Conservation (phyloP, 2,329 filamentous ascomycete genomes). For the Colletotrichum trifolii region DNA sequence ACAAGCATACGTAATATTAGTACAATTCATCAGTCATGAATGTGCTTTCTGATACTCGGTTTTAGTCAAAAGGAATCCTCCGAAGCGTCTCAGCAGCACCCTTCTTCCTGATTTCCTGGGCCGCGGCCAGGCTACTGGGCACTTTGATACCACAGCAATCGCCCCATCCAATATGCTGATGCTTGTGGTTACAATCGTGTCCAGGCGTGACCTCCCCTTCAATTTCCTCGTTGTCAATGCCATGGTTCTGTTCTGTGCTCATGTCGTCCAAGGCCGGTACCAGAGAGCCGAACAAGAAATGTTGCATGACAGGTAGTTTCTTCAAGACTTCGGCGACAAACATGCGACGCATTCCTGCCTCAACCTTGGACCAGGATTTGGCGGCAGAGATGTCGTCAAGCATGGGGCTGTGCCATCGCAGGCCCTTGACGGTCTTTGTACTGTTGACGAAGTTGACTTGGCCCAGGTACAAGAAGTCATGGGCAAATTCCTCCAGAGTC, state of each 20-base stretch:
- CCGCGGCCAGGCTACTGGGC: conserved; percentile 91
- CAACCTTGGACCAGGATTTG: conserved; percentile 91
- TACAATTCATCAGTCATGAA: not conserved
- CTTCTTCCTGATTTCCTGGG: conserved; percentile 86
- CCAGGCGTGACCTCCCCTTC: conserved; percentile 62
- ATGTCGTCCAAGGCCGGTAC: conserved; percentile 85
- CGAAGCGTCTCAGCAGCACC: conserved; percentile 70
- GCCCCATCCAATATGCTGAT: conserved; percentile 82
- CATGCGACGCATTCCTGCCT: conserved; percentile 96
- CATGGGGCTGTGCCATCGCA: conserved; percentile 98
- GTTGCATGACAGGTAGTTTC: conserved; percentile 98
- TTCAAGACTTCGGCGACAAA: conserved; percentile 91
- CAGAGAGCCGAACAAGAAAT: conserved; percentile 92
- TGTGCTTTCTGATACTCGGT: not conserved
- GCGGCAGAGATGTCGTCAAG: conserved; percentile 95
- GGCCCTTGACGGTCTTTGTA: conserved; percentile 93
- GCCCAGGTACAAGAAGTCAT: conserved; percentile 89
- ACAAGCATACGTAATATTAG: not conserved
- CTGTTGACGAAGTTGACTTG: conserved; percentile 95
- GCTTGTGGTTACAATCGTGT: conserved; percentile 75
- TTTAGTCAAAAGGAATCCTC: conserved; percentile 83
- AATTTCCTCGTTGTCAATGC: conserved; percentile 57
- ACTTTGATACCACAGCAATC: conserved; percentile 99
- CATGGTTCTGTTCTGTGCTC: conserved; percentile 71
- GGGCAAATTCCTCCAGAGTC: conserved; percentile 84